phyloP scores from a whole-genome alignment of 2,329 filamentous ascomycete species.

The Colletotrichum costaricense region DNA sequence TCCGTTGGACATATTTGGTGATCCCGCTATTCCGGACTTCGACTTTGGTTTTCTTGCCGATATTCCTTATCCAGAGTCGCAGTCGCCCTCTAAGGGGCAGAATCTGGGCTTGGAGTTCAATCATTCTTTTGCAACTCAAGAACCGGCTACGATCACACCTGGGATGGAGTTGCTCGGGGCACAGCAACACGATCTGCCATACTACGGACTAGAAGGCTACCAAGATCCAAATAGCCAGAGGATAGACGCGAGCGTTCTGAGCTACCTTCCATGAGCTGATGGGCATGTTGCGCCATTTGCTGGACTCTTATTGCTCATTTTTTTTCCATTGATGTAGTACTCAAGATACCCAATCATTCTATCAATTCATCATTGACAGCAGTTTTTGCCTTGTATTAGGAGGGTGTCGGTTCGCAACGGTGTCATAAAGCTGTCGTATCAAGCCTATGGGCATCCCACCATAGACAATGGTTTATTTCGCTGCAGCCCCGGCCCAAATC shows the following conservation, averaged over 20 bases:
- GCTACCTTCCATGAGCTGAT: slow-evolving; percentile 2
- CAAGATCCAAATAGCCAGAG: background rate
- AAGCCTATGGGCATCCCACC: too few species aligned
- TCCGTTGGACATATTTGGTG: slow-evolving; percentile 20
- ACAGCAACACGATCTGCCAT: background rate
- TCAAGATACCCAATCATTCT: background rate
- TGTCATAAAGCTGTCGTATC: too few species aligned
- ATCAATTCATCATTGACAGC: background rate
- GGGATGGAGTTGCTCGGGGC: background rate
- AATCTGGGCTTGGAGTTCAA: background rate
- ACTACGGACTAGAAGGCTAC: background rate
- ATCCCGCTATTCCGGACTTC: slow-evolving; percentile 23
- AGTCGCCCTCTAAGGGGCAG: background rate
- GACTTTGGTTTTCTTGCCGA: slow-evolving; percentile 18
- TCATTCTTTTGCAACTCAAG: background rate
- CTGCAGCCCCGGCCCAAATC: background rate
- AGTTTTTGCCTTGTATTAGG: background rate
- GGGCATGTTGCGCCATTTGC: background rate
- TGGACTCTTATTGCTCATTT: background rate
- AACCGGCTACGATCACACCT: slow-evolving; percentile 1
- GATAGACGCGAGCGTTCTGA: background rate
- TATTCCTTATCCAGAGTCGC: background rate
- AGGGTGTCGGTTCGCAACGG: background rate
- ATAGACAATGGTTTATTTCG: background rate
- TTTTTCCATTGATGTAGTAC: background rate